Evolutionary conservation across 352 stramenopile genomes (phyloP).

Genomic region (Phytophthora pisi): DNA sequence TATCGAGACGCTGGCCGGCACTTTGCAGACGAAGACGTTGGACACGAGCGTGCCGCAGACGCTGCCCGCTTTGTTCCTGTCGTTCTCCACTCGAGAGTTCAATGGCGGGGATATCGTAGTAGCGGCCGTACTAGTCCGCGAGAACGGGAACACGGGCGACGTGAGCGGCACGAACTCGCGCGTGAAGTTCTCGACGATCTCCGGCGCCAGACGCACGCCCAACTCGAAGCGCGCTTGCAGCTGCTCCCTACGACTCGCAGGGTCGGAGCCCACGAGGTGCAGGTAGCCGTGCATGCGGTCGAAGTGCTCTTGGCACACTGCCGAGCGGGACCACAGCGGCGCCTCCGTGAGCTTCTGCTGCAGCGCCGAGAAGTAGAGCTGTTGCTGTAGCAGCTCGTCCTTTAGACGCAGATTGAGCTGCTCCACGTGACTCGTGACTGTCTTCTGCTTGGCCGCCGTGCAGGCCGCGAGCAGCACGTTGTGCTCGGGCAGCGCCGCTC

Average conservation of each 20-base stretch:
- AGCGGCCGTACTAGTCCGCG: constrained; percentile 41
- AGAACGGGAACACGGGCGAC: constrained; percentile 46
- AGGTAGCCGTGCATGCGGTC: constrained; percentile 48
- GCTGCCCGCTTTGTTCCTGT: constrained; percentile 11
- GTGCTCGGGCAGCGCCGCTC: constrained; percentile 37
- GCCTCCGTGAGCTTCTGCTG: constrained; percentile 54
- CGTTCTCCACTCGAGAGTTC: constrained; percentile 12
- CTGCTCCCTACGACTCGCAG: constrained; percentile 24
- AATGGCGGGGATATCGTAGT: constrained; percentile 26
- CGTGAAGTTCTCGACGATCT: constrained; percentile 50
- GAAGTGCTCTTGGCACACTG: constrained; percentile 44
- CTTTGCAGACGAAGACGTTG: constrained; percentile 64
- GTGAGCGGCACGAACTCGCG: constrained; percentile 36
- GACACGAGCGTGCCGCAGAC: constrained; percentile 48
- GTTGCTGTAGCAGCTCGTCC: constrained; percentile 55
- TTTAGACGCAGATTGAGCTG: constrained; percentile 54
- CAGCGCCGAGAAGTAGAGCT: constrained; percentile 60
- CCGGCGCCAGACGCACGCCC: constrained; percentile 28
- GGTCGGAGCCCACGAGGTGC: constrained; percentile 22
- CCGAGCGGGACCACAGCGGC: constrained; percentile 42
- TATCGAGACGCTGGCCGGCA: constrained; percentile 42
- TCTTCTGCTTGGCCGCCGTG: constrained; percentile 56
- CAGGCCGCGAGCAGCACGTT: constrained; percentile 49
- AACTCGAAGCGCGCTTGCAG: constrained; percentile 44
- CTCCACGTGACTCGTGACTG: constrained; percentile 51